These are phyloP conservation scores for Agrocybe praecox DNA, from an alignment of 768 basidiomycete genomes.

Conservation along the genomic window DNA sequence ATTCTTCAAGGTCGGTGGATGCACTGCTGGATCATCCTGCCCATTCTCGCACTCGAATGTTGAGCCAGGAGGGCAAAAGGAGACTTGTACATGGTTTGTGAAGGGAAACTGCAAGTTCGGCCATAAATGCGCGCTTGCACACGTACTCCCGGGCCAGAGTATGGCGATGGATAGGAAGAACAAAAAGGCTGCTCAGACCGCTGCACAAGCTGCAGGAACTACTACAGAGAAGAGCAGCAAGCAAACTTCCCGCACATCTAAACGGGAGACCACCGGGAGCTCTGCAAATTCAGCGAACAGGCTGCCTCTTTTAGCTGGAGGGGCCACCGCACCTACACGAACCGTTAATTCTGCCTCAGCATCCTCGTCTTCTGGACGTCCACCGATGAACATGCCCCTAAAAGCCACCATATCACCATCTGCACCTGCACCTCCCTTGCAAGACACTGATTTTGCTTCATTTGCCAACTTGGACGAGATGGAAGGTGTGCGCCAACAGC, in stretches of 20 bases:
- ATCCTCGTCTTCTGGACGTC: slow-evolving; percentile 43
- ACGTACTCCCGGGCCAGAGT: slow-evolving; percentile 90
- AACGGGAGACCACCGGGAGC: slow-evolving; percentile 8
- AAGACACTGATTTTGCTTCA: slow-evolving; percentile 74
- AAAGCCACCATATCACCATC: slow-evolving; percentile 77
- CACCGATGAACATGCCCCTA: slow-evolving; percentile 66
- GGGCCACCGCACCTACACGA: slow-evolving; percentile 73
- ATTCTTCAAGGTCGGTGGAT: slow-evolving; percentile 93
- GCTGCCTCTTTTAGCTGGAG: slow-evolving; percentile 48
- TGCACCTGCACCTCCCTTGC: slow-evolving; percentile 76
- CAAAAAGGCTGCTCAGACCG: slow-evolving; percentile 86
- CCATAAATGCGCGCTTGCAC: slow-evolving; percentile 89
- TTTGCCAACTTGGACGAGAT: slow-evolving; percentile 69
- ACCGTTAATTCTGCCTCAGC: slow-evolving; percentile 26
- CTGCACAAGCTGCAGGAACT: slow-evolving; percentile 42
- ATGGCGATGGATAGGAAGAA: slow-evolving; percentile 98
- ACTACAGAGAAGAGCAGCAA: slow-evolving; percentile 31
- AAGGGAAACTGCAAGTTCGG: slow-evolving; percentile 84
- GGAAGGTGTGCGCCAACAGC: slow-evolving; percentile 38
- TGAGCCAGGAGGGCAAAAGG: slow-evolving; percentile 80
- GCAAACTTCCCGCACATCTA: slow-evolving; percentile 21
- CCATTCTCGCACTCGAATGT: slow-evolving; percentile 86
- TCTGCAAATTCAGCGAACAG: not conserved
- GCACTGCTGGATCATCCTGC: slow-evolving; percentile 92
- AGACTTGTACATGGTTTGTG: slow-evolving; percentile 86